phyloP scores from a whole-genome alignment of 2,329 filamentous ascomycete species.

The Emergomyces pasteurianus region DNA sequence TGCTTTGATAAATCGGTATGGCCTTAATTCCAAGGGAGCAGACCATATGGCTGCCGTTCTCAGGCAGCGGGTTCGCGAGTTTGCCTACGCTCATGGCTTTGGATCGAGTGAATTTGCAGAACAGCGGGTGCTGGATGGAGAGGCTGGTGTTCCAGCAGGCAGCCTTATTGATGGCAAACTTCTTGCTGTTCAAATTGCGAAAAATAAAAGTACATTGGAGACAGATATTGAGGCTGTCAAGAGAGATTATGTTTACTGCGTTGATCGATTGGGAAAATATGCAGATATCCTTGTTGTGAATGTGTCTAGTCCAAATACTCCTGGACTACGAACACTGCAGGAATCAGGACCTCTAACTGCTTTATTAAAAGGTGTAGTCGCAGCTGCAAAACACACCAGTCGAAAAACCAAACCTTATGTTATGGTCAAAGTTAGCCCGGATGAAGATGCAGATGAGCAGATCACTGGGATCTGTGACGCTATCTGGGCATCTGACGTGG shows the following conservation, averaged over 20 bases:
- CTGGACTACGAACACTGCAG: conserved; percentile 77
- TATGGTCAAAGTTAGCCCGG: conserved; percentile 97
- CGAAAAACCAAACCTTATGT: conserved; percentile 65
- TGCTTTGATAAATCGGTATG: conserved; percentile 89
- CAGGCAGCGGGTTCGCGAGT: conserved; percentile 64
- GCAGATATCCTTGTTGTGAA: conserved; percentile 97
- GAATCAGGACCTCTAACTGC: conserved; percentile 69
- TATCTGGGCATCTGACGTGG: conserved; percentile 71
- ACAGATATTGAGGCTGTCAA: conserved; percentile 70
- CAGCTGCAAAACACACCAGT: conserved; percentile 56
- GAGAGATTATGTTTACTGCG: conserved; percentile 77
- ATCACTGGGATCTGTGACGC: conserved; percentile 81
- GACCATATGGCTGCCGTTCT: conserved; percentile 73
- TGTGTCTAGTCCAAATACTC: conserved; percentile 92
- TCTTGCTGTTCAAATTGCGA: conserved; percentile 84
- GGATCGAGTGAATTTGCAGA: conserved; percentile 53
- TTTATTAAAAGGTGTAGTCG: conserved; percentile 71
- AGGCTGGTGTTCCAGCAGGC: conserved; percentile 67
- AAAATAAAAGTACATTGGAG: conserved; percentile 89
- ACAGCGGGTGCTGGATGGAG: conserved; percentile 61
- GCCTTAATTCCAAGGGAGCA: conserved; percentile 82
- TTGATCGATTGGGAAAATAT: conserved; percentile 68
- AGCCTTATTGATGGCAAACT: conserved; percentile 63
- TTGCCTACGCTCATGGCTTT: conserved; percentile 59
- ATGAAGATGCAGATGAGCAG: conserved; percentile 78